Base-by-base conservation (phyloP, 306 rosid species). In the Carpinus viminea region DNA sequence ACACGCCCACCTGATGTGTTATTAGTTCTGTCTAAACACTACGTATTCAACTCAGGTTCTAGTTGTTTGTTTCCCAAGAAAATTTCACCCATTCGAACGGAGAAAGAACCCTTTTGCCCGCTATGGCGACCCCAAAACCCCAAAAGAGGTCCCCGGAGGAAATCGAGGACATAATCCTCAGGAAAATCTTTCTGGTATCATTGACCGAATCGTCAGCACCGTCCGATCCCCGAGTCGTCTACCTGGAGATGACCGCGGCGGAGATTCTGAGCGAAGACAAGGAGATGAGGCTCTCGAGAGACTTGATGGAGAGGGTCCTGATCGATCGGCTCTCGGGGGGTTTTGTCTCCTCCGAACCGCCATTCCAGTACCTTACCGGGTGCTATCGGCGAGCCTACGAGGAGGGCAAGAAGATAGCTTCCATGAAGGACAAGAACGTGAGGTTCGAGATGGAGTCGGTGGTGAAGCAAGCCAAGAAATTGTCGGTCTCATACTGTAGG, bases 261-360 rank as follows among this genome's bases (percentile, higher is more conserved):
- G 98, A 93, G 84, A 83, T 96, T 82, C 90, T 96, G 36, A 96
- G 98, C 84, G 99, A 96, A 47, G 86, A 91, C 4, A 90, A 91
- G 48, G 86, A 82, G 11, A 81, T 96, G 66, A 80, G 82, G 70
- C 91, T 96, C 52, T 86, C 92, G 3, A 83, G 91, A 43, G 99
- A 96, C 75, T 77, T 78, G 31, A 89, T 89, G 92, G 99, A 96
- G 83, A 46, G 94, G 56, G 60, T 93, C 65, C 73, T 96, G 4
- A 85, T 96, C 79, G 99, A 96, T 88, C 97, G 99, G 0, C 89
- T 96, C 21, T 87, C 91, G 17, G 91, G 92, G 1, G 50, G 55
- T 60, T 85, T 88, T 21, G 4, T 86, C 62, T 47, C 46, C 13
- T 78, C 76, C 0, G 93, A 91, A 50, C 87, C 91, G 4, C 89